Percentiles rank a stretch among this genome's conserved stretches.
Evolutionary conservation across 2,329 filamentous ascomycete species (phyloP).

Genomic region (Cladosporium oxysporum): DNA sequence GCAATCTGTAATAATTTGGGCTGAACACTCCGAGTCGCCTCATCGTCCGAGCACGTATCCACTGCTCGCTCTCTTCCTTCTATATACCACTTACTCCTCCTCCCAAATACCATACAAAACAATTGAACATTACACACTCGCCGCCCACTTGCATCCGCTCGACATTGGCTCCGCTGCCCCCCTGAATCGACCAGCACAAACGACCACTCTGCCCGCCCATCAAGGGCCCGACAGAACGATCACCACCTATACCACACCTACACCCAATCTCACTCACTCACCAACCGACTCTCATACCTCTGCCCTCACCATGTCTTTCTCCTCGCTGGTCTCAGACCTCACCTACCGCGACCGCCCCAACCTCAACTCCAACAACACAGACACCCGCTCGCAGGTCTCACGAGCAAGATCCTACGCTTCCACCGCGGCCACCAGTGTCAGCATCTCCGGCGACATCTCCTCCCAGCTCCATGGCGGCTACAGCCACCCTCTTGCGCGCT

Average conservation of each 20-base stretch:
- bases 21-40: slow-evolving; percentile 11
- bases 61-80: background rate
- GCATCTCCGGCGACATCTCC: slow-evolving; percentile 54
- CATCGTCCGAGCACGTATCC: background rate
- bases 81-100: background rate
- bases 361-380: slow-evolving; percentile 46
- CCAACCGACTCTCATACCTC: background rate
- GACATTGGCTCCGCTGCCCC: background rate
- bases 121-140: background rate
- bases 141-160: background rate
- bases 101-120: background rate
- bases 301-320: slow-evolving; percentile 50
- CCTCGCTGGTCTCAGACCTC: slow-evolving; percentile 54
- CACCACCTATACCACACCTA: background rate
- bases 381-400: slow-evolving; percentile 49
- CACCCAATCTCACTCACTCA: background rate
- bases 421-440: slow-evolving; percentile 55
- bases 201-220: background rate
- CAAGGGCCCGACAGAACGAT: background rate
- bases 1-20: slow-evolving; percentile 15
- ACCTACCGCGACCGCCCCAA: slow-evolving; percentile 50
- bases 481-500: slow-evolving; percentile 51
- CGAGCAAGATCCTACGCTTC: slow-evolving; percentile 53
- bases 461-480: slow-evolving; percentile 56
- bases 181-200: background rate